Base-by-base conservation (phyloP, 768 basidiomycete genomes). In the Trametes meyenii region DNA sequence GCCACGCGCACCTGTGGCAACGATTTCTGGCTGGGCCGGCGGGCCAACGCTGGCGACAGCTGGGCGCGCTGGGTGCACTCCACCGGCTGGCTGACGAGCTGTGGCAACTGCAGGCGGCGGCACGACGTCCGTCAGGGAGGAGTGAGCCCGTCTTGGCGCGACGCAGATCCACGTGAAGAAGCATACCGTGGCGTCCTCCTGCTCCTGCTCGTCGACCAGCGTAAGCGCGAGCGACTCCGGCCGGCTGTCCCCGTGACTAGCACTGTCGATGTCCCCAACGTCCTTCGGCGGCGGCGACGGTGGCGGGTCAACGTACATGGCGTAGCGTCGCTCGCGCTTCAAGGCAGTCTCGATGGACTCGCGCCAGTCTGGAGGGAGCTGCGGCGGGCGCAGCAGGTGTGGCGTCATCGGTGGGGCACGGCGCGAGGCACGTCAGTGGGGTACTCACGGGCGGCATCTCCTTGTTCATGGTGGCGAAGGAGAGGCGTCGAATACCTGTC, bases 351-450 rank as follows among this genome's bases (percentile, higher is more conserved):
- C 65, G 35, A 72, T 67, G 19, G 55, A 66, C 36, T 67, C 62
- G 11, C 65, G 62, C 70, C 70, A 72, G 55, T 73, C 63, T n/a
- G 55, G 46, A 17, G 72, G 72, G 35, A 72, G 57, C 72, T 73
- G 55, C 11, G 24, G 14, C 44, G 42, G 29, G 56, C 45, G 40
- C 53, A 55, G 62, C 40, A 21, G 54, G 46, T 58, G 45, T 58
- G 62, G 62, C 51, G 56, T 46, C 52, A 63, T 29, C 23, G 16
- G 51, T 58, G 62, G 33, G n/a, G 57, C 40, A 13, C 10, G n/a
- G 21, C 57, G 24, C 48, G 49, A 58, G 49, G 57, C 46, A 24
- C n/a, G 50, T n/a, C 40, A 26, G 57, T 40, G 26, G 21, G 50
- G 23, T 12, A 60, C 71, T 19, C 40, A 72, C 72, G n/a, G 72